Conservation (phyloP, 23 red algal genomes). For the Rhodosorus marinus region DNA sequence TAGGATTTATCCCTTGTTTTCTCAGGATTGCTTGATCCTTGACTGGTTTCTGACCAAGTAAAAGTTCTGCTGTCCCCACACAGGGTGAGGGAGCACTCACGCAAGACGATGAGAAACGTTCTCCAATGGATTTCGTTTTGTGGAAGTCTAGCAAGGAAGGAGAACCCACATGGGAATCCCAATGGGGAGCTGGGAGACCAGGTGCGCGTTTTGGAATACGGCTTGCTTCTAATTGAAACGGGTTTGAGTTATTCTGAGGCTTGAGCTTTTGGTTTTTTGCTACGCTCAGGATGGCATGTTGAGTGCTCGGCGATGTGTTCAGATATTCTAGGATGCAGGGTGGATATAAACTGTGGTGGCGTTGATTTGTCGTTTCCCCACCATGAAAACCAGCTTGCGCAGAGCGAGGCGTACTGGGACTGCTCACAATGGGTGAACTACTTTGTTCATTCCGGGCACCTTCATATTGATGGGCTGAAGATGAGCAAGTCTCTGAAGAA, state of each 20-base stretch:
- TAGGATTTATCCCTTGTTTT: slow-evolving; percentile 35
- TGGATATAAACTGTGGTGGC: slow-evolving; percentile 87
- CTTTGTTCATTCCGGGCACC: slow-evolving; percentile 82
- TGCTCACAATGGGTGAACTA: slow-evolving; percentile 66
- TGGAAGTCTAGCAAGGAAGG: slow-evolving; percentile 71
- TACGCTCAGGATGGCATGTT: slow-evolving; percentile 93
- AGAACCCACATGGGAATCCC: slow-evolving; percentile 73
- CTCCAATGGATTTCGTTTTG: slow-evolving; percentile 59
- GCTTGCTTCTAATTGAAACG: too few relatives aligned
- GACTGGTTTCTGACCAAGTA: too few relatives aligned
- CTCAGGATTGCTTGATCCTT: too few relatives aligned
- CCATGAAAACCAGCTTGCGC: slow-evolving; percentile 87
- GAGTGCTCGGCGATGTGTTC: slow-evolving; percentile 96
- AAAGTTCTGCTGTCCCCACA: too few relatives aligned
- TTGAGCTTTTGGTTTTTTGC: too few relatives aligned
- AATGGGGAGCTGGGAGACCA: slow-evolving; percentile 44
- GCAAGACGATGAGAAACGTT: slow-evolving; percentile 59
- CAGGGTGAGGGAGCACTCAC: too few relatives aligned
- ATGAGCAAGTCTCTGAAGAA: slow-evolving; percentile 99
- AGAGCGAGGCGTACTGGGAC: slow-evolving; percentile 70
- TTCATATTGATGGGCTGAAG: slow-evolving; percentile 97
- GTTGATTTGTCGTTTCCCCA: slow-evolving; percentile 89
- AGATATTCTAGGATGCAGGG: slow-evolving; percentile 20
- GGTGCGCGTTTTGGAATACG: too few relatives aligned
- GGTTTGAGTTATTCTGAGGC: too few relatives aligned